phyloP scores from a whole-genome alignment of 805 yeast species.

The Yarrowia sp. region DNA sequence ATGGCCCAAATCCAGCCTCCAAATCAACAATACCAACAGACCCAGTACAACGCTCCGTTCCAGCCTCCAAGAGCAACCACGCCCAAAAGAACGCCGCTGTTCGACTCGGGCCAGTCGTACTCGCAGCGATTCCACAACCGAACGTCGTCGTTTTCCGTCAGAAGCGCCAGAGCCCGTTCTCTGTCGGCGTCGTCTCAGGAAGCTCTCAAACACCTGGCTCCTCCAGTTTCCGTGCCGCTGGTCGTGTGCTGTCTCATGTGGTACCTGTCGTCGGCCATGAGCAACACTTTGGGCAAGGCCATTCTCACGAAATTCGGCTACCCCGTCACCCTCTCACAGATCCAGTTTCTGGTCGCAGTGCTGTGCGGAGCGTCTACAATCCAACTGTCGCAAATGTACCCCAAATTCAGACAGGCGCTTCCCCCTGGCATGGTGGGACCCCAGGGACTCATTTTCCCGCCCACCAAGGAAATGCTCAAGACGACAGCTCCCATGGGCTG shows the following conservation, averaged over 20 bases:
- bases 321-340: slow-evolving; percentile 86
- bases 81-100: slow-evolving; percentile 14
- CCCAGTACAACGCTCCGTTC: neutral
- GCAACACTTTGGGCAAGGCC: slow-evolving; percentile 76
- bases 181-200: slow-evolving; percentile 36
- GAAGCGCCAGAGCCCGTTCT: slow-evolving; percentile 29
- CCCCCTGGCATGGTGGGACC: slow-evolving; percentile 39
- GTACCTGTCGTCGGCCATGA: slow-evolving; percentile 77
- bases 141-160: slow-evolving; percentile 13
- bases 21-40: neutral
- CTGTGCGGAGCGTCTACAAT: slow-evolving; percentile 51
- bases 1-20: neutral
- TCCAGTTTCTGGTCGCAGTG: slow-evolving; percentile 77
- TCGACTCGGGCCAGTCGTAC: slow-evolving; percentile 16
- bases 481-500: slow-evolving; percentile 87
- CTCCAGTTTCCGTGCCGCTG: slow-evolving; percentile 46
- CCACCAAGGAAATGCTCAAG: slow-evolving; percentile 34
- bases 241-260: slow-evolving; percentile 62
- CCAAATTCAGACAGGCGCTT: slow-evolving; percentile 37
- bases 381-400: slow-evolving; percentile 38
- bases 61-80: neutral
- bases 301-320: slow-evolving; percentile 66
- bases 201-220: slow-evolving; percentile 41
- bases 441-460: slow-evolving; percentile 32
- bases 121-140: slow-evolving; percentile 20